phyloP scores from a whole-genome alignment of 1,284 basidiomycete species.

The Sporisorium reilianum region DNA sequence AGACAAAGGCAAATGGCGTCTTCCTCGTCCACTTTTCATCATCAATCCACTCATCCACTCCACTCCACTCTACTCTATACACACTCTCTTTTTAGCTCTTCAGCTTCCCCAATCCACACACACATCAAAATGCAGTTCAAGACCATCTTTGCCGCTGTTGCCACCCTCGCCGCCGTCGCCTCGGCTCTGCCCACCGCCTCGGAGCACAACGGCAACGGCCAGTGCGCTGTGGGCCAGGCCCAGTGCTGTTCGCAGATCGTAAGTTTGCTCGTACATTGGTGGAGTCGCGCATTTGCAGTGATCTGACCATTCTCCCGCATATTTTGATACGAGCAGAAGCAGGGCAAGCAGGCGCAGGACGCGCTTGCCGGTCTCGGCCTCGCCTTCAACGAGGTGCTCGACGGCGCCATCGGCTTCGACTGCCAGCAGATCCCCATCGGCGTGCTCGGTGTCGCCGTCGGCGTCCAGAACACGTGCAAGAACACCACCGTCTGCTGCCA shows the following conservation, averaged over 20 bases:
- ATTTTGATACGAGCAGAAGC: conserved; percentile 30
- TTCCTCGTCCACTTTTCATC: conserved; percentile 47
- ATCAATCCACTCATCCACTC: conserved; percentile 54
- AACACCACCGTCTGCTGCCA: conserved; percentile 49
- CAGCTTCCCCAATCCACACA: conserved; percentile 28
- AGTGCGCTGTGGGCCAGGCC: conserved; percentile 46
- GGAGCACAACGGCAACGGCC: conserved; percentile 47
- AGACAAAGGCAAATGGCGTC: conserved; percentile 28
- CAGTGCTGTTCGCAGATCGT: conserved; percentile 54
- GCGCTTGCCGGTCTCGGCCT: conserved; percentile 55
- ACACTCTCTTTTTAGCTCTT: conserved; percentile 43
- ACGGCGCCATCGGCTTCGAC: conserved; percentile 52
- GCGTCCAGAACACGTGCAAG: conserved; percentile 54
- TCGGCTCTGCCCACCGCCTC: conserved; percentile 33
- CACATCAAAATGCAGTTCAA: conserved; percentile 62
- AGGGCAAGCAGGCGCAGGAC: conserved; percentile 45
- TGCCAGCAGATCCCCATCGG: conserved; percentile 50
- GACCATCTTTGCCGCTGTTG: conserved; percentile 51
- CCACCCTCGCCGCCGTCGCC: conserved; percentile 50
- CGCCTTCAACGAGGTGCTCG: conserved; percentile 48
- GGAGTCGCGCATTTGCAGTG: background rate
- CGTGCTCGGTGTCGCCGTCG: conserved; percentile 23
- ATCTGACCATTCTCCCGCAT: conserved; percentile 22
- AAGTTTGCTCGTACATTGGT: no score
- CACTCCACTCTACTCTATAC: conserved; percentile 45